Base-by-base conservation (phyloP, 2,329 filamentous ascomycete genomes). In the Rhynchosporium agropyri region DNA sequence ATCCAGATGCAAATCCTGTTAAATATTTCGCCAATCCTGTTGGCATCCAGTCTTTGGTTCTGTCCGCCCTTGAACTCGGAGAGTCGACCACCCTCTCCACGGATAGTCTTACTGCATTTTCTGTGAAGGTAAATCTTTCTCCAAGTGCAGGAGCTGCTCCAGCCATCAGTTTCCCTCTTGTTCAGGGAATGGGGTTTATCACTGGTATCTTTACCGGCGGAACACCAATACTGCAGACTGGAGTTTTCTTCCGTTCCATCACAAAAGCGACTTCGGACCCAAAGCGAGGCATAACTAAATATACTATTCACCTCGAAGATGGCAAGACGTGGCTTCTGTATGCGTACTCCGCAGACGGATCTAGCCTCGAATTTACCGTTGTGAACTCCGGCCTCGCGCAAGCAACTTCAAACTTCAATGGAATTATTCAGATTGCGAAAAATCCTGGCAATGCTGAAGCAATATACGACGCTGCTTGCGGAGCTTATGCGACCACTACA, bases 151-250 rank as follows among this genome's bases (percentile, higher is more conserved):
- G 79, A 2, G 80, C 82, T 7, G 74, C 79, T 1, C 83, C 89
- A 0, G 80, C 83, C 1, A 82, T 98, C 26, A 88, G 85, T 0
- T 92, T 96, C 67, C 92, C 93, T 0, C 74, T 97, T 7, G 86
- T 96, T 0, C 94, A 98, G 73, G 95, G 95, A 10, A 95, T 96
- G 86, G 89, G 86, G 0, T 96, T 92, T 70, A 80, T 97, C 20
- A 97, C 93, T 4, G 93, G 82, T 0, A 76, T 89, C 20, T 98
- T 93, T 76, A 81, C 81, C 60, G 85, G 86, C 36, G 81, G 86
- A 0, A 87, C 85, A 7, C 94, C 94, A 0, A 73, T 88, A 3
- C 81, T 98, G 49, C 87, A 93, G 69, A 89, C 88, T 28, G 87
- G 86, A 0, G 83, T 95, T 1, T 89, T 88, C 64, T 96, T 94